phyloP scores from a whole-genome alignment of 768 basidiomycete species.

The Naganishia onofrii region DNA sequence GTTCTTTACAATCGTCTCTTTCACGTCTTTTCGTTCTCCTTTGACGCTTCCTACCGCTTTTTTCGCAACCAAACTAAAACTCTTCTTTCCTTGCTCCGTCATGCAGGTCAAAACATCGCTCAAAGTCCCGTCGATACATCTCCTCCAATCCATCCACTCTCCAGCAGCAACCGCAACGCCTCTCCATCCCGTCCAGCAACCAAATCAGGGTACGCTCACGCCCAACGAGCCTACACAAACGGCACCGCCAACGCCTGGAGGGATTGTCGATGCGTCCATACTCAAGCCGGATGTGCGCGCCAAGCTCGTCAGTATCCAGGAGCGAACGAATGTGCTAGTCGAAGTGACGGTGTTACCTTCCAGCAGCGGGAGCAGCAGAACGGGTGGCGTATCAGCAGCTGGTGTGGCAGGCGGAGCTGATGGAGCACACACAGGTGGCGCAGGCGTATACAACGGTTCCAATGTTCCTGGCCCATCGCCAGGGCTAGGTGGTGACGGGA shows the following conservation, averaged over 20 bases:
- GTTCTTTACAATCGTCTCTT: too few species aligned
- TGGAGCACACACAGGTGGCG: background rate
- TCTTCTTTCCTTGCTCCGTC: conserved; percentile 16
- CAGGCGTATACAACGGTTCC: too few species aligned
- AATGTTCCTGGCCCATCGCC: too few species aligned
- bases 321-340: background rate
- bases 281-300: conserved; percentile 7
- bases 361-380: background rate
- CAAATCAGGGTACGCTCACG: background rate
- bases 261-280: background rate
- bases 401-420: background rate
- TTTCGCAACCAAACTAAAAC: background rate
- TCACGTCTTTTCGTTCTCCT: too few species aligned
- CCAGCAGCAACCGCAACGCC: conserved; percentile 63
- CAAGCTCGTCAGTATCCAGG: background rate
- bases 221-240: background rate
- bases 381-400: background rate
- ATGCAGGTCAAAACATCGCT: conserved; percentile 76
- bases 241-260: background rate
- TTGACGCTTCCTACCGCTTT: background rate
- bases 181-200: conserved; percentile 62
- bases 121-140: conserved; percentile 86
- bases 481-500: too few species aligned
- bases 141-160: conserved; percentile 66
- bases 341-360: background rate